A percentile compares a stretch with the other conserved stretches of the same genome.
These are phyloP conservation scores for Aspergillus homomorphus DNA, from an alignment of 495 filamentous ascomycete genomes.

Conservation along the genomic window DNA sequence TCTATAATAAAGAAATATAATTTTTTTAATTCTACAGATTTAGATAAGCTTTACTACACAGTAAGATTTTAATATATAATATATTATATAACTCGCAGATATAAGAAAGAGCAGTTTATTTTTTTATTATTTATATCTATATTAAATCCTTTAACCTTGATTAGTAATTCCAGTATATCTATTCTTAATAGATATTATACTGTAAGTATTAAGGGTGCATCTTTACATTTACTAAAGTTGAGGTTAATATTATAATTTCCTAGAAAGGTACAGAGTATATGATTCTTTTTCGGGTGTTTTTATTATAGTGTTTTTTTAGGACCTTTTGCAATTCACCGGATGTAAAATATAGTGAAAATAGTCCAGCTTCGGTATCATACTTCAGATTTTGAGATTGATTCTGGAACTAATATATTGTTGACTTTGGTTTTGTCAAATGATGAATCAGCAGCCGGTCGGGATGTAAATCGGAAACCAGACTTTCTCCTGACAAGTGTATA, in stretches of 20 bases:
- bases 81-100: background rate
- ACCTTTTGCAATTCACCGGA: background rate
- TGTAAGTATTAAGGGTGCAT: background rate
- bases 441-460: background rate
- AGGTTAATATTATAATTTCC: background rate
- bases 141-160: background rate
- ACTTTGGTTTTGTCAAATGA: background rate
- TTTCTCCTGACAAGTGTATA: background rate
- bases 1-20: background rate
- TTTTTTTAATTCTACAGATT: background rate
- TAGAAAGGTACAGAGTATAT: background rate
- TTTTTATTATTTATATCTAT: background rate
- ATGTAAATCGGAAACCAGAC: no score
- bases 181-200: background rate
- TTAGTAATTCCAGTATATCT: background rate
- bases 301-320: background rate
- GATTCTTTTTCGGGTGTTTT: background rate
- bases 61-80: background rate
- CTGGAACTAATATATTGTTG: background rate
- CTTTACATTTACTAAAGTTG: background rate
- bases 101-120: background rate
- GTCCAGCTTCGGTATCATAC: background rate
- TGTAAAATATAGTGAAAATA: background rate
- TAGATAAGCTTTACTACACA: background rate
- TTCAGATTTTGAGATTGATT: background rate